Evolutionary conservation across 2,329 filamentous ascomycete species (phyloP).

Genomic region (Corynespora cassiicola): DNA sequence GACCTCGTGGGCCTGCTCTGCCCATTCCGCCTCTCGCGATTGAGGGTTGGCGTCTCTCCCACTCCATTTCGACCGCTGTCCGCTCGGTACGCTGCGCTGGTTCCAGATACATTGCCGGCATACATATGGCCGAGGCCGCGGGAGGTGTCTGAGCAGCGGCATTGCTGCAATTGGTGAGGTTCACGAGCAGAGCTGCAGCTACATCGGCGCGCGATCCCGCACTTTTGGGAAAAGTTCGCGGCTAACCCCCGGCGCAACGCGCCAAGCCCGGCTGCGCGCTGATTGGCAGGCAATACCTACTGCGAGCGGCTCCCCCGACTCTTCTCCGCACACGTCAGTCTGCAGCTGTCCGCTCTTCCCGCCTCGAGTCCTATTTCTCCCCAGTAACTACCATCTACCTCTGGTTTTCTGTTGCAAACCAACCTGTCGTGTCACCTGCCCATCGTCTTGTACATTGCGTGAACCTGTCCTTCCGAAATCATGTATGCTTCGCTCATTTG

Average conservation of each 20-base stretch:
- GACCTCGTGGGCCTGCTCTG: conserved; percentile 35
- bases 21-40: conserved; percentile 27
- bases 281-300: conserved; percentile 11
- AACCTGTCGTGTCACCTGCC: background rate
- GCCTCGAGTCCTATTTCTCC: background rate
- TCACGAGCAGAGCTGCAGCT: conserved; percentile 7
- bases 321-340: conserved; percentile 11
- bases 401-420: no score
- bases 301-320: conserved; percentile 3
- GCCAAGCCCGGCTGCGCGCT: conserved; percentile 15
- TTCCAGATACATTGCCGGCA: conserved; percentile 36
- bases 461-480: conserved; percentile 4
- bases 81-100: conserved; percentile 21
- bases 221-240: conserved; percentile 25
- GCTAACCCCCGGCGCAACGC: no score
- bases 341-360: background rate
- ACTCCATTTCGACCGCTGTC: conserved; percentile 27
- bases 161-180: conserved; percentile 32
- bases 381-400: background rate
- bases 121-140: conserved; percentile 31
- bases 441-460: background rate
- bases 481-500: conserved; percentile 64
- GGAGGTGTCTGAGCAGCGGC: conserved; percentile 34
- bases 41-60: conserved; percentile 22
- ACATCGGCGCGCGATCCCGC: conserved; percentile 2